Percentiles rank a stretch among this genome's conserved stretches.
phyloP scores from a whole-genome alignment of 495 filamentous ascomycete genomes.

The Rusavskia elegans region DNA sequence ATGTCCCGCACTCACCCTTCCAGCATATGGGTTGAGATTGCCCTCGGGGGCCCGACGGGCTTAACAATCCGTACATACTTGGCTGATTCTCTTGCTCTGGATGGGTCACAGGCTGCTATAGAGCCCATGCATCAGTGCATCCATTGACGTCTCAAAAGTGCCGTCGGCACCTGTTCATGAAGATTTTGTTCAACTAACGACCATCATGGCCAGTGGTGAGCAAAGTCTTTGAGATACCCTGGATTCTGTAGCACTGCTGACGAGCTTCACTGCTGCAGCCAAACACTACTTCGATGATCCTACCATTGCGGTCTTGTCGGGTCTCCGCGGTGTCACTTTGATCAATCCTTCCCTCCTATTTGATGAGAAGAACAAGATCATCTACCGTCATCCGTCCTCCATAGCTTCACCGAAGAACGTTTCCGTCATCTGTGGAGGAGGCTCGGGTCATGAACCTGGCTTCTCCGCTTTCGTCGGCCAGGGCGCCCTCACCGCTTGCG shows the following conservation, averaged over 20 bases:
- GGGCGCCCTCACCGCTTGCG: constrained; percentile 71
- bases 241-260: not conserved
- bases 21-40: too few species aligned
- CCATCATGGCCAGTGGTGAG: not conserved
- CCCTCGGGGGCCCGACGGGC: too few species aligned
- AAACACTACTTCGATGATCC: constrained; percentile 94
- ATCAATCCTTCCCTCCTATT: constrained; percentile 76
- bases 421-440: constrained; percentile 76
- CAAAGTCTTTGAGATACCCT: not conserved
- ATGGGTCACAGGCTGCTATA: too few species aligned
- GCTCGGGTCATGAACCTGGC: constrained; percentile 83
- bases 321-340: constrained; percentile 60
- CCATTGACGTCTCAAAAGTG: too few species aligned
- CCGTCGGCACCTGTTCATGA: too few species aligned
- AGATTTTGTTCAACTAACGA: too few species aligned
- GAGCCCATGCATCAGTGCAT: too few species aligned
- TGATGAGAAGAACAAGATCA: constrained; percentile 68
- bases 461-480: constrained; percentile 58
- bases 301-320: constrained; percentile 57
- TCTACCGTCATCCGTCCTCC: constrained; percentile 56
- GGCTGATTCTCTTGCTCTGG: too few species aligned
- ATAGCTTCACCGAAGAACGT: constrained; percentile 32
- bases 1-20: too few species aligned
- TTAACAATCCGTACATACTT: too few species aligned
- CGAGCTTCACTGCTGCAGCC: constrained; percentile 17